Conservation (phyloP, 2,329 filamentous ascomycete species). For the Penicillium nordicum region DNA sequence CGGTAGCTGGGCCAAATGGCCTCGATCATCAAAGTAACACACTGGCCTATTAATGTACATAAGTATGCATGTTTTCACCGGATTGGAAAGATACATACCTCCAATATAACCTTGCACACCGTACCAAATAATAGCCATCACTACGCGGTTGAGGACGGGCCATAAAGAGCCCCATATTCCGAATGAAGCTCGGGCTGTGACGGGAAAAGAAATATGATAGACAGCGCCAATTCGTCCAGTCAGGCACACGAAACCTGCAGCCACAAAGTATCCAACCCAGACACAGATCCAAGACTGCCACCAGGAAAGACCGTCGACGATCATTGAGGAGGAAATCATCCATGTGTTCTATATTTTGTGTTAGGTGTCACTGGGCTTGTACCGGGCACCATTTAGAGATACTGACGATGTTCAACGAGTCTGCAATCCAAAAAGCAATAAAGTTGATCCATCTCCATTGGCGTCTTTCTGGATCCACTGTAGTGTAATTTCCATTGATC, state of each 20-base stretch:
- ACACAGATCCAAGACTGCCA: slow-evolving; percentile 91
- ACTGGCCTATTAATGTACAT: slow-evolving; percentile 54
- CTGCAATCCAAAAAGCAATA: slow-evolving; percentile 81
- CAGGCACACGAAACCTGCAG: slow-evolving; percentile 69
- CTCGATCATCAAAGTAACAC: slow-evolving; percentile 84
- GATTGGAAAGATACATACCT: slow-evolving; percentile 33
- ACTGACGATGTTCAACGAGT: slow-evolving; percentile 72
- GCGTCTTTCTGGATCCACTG: slow-evolving; percentile 73
- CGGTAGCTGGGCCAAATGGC: slow-evolving; percentile 68
- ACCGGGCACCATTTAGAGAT: not conserved
- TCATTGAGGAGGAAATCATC: slow-evolving; percentile 88
- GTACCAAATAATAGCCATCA: slow-evolving; percentile 84
- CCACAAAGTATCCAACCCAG: slow-evolving; percentile 78
- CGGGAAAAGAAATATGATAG: slow-evolving; percentile 88
- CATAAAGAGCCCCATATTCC: slow-evolving; percentile 86
- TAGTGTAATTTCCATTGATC: slow-evolving; percentile 18
- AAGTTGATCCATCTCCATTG: slow-evolving; percentile 88
- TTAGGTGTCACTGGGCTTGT: not conserved
- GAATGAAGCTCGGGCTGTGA: slow-evolving; percentile 73
- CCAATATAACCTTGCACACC: slow-evolving; percentile 74
- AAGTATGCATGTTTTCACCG: not conserved
- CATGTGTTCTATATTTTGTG: slow-evolving; percentile 64
- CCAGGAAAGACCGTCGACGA: slow-evolving; percentile 75
- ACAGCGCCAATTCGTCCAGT: slow-evolving; percentile 80
- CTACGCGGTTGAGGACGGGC: slow-evolving; percentile 86